These are phyloP conservation scores for Aristolochia contorta DNA, from an alignment of 164 flowering plant genomes.

Conservation along the genomic window DNA sequence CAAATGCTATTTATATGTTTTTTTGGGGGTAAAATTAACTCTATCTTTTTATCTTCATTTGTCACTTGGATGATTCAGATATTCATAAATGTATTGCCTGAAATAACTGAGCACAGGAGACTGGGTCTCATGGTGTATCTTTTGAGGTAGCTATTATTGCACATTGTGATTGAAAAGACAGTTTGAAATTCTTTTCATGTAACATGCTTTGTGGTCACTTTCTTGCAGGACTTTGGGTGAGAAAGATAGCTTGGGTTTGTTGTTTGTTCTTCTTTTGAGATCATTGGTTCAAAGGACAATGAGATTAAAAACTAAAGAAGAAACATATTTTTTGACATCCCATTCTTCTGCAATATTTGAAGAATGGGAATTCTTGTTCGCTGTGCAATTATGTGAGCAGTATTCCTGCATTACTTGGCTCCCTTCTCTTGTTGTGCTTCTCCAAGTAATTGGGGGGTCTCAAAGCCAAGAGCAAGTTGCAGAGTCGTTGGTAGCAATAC, in stretches of 20 bases:
- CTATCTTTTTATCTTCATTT: not conserved
- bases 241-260: slow-evolving; percentile 41
- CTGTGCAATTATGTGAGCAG: slow-evolving; percentile 54
- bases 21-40: too few relatives aligned
- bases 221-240: slow-evolving; percentile 63
- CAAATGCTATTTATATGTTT: too few relatives aligned
- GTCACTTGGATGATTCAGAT: slow-evolving; percentile 30
- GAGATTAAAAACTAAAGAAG: slow-evolving; percentile 10
- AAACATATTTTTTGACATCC: slow-evolving; percentile 5
- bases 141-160: slow-evolving; percentile 43
- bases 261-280: slow-evolving; percentile 63
- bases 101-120: slow-evolving; percentile 67
- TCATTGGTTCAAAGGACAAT: slow-evolving; percentile 46
- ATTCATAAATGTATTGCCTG: slow-evolving; percentile 59
- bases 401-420: slow-evolving; percentile 82
- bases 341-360: slow-evolving; percentile 11
- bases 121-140: slow-evolving; percentile 43
- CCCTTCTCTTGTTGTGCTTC: slow-evolving; percentile 55
- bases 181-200: not conserved
- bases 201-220: slow-evolving; percentile 1
- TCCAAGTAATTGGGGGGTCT: slow-evolving; percentile 28
- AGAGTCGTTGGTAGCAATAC: slow-evolving; percentile 38
- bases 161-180: not conserved
- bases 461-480: slow-evolving; percentile 19
- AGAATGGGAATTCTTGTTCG: slow-evolving; percentile 79